These are phyloP conservation scores for Ceratobasidium sp. DNA, from an alignment of 1,284 basidiomycete genomes.

Conservation along the genomic window DNA sequence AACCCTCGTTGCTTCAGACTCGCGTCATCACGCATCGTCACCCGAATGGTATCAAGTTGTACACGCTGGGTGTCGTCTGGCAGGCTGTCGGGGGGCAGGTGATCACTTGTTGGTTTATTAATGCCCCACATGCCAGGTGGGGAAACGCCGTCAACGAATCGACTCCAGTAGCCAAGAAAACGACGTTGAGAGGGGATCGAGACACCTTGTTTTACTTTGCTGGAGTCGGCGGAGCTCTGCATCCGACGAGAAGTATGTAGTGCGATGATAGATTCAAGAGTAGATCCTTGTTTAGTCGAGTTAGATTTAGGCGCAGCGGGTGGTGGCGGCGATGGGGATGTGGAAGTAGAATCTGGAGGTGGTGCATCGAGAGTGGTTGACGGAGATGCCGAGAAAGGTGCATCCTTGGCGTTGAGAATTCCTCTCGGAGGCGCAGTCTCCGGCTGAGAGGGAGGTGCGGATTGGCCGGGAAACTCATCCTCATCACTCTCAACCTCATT, in stretches of 20 bases:
- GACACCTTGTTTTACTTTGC: constrained; percentile 73
- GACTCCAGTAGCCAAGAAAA: constrained; percentile 79
- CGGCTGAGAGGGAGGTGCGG: not conserved
- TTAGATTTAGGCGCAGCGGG: constrained; percentile 1
- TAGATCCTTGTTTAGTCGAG: constrained; percentile 13
- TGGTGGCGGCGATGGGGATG: constrained; percentile 9
- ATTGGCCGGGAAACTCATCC: constrained; percentile 28
- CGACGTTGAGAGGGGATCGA: constrained; percentile 81
- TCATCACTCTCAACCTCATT: constrained; percentile 52
- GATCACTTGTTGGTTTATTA: constrained; percentile 37
- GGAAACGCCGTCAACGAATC: constrained; percentile 68
- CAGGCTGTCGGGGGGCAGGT: constrained; percentile 58
- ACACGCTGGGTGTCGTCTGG: constrained; percentile 64
- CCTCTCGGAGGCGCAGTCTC: constrained; percentile 1
- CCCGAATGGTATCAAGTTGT: constrained; percentile 65
- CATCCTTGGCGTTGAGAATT: constrained; percentile 26
- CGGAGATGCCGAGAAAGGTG: constrained; percentile 16
- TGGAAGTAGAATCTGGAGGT: constrained; percentile 10
- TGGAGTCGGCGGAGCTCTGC: constrained; percentile 63
- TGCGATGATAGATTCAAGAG: constrained; percentile 69
- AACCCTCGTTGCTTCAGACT: constrained; percentile 59
- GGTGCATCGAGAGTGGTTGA: constrained; percentile 23
- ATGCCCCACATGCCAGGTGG: constrained; percentile 56
- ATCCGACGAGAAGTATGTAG: constrained; percentile 78
- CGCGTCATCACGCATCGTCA: constrained; percentile 41